A percentile compares a stretch with the other conserved stretches of the same genome.
phyloP scores from a whole-genome alignment of 2,329 filamentous ascomycete species.

The Botrytis porri region DNA sequence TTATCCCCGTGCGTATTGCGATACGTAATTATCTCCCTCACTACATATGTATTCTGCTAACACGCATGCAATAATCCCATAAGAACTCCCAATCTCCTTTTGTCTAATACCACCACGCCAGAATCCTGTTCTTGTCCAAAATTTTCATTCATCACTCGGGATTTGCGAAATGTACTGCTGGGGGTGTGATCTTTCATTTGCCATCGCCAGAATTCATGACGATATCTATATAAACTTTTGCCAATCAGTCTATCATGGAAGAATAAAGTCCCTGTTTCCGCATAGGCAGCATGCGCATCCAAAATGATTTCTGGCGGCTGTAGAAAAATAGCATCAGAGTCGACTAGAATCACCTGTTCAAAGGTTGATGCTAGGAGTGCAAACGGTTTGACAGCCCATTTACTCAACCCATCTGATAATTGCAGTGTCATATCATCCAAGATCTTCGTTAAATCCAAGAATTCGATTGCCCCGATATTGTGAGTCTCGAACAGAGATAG shows the following conservation, averaged over 20 bases:
- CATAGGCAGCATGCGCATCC: conserved; percentile 37
- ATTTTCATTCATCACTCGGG: neutral
- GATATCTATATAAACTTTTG: conserved; percentile 33
- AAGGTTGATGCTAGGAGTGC: neutral
- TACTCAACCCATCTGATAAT: neutral
- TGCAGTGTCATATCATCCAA: conserved; percentile 14
- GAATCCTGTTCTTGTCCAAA: neutral
- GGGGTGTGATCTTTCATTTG: conserved; percentile 41
- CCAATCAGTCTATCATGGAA: conserved; percentile 43
- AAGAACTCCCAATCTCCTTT: conserved; percentile 40
- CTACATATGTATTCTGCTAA: conserved; percentile 46
- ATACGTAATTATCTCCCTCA: conserved; percentile 44
- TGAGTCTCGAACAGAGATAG: neutral
- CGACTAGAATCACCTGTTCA: neutral
- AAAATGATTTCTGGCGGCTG: conserved; percentile 30
- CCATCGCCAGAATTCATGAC: conserved; percentile 42
- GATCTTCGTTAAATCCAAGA: conserved; percentile 15
- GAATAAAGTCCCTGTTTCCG: conserved; percentile 39
- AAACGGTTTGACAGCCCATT: conserved; percentile 42
- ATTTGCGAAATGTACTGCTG: neutral
- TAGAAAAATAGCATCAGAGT: neutral
- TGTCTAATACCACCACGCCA: conserved; percentile 25
- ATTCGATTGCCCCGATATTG: conserved; percentile 8
- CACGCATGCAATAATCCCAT: conserved; percentile 43
- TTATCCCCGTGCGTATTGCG: conserved; percentile 46